A percentile compares a stretch with the other conserved stretches of the same genome.
Conservation (phyloP, 2,329 filamentous ascomycete species). For the Ustilaginoidea virens region DNA sequence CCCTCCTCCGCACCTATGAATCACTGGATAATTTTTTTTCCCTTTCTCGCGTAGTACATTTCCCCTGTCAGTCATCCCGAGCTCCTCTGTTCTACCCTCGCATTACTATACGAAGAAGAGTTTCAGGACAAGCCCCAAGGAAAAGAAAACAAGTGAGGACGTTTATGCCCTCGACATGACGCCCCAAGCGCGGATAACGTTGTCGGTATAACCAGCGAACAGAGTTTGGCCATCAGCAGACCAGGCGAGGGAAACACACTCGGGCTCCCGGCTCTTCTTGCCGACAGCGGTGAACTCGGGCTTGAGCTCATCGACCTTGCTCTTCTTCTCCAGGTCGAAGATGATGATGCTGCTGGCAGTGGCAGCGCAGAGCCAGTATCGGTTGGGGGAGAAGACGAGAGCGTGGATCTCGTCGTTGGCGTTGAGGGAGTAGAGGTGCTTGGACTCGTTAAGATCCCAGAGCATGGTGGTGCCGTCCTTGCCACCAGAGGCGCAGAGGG, state of each 20-base stretch:
- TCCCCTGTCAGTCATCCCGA: too few species aligned
- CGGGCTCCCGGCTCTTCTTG: slow-evolving; percentile 98
- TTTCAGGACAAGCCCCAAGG: too few species aligned
- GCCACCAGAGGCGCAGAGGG: slow-evolving; percentile 95
- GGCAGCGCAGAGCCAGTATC: slow-evolving; percentile 99
- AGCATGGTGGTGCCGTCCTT: slow-evolving; percentile 99
- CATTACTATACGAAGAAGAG: too few species aligned
- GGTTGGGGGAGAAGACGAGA: slow-evolving; percentile 99
- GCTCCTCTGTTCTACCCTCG: too few species aligned
- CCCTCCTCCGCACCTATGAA: too few species aligned
- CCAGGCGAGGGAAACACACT: slow-evolving; percentile 97
- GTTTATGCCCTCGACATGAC: slow-evolving; percentile 84
- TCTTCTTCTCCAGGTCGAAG: slow-evolving; percentile 99
- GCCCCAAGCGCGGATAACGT: slow-evolving; percentile 96
- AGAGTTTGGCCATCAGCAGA: slow-evolving; percentile 96
- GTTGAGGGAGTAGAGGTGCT: slow-evolving; percentile 99
- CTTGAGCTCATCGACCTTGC: slow-evolving; percentile 99
- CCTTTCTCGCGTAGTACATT: too few species aligned
- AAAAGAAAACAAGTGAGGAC: slow-evolving; percentile 2
- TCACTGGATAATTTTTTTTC: slow-evolving; percentile 1
- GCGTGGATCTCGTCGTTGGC: slow-evolving; percentile 99
- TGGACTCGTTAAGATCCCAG: slow-evolving; percentile 99
- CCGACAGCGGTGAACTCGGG: slow-evolving; percentile 92
- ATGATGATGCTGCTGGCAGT: slow-evolving; percentile 98
- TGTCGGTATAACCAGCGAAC: slow-evolving; percentile 99